phyloP scores from a whole-genome alignment of 768 basidiomycete genomes.

The Hygrocybe punicea region DNA sequence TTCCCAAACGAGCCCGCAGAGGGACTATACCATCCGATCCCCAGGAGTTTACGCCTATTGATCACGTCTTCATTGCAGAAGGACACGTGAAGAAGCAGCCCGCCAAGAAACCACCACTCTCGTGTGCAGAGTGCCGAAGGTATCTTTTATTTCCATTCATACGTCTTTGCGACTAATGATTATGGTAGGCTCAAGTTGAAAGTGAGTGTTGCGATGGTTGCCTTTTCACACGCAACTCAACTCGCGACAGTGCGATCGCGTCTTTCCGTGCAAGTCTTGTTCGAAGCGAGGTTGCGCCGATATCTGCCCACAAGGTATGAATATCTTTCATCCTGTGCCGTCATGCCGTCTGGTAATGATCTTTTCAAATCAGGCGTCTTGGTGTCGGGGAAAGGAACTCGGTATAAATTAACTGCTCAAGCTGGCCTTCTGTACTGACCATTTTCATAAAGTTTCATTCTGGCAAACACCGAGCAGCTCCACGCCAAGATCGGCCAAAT shows the following conservation, averaged over 20 bases:
- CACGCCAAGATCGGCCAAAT: slow-evolving; percentile 64
- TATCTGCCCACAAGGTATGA: slow-evolving; percentile 62
- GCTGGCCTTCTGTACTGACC: neutral
- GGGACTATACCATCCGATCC: slow-evolving; percentile 13
- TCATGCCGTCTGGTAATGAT: neutral
- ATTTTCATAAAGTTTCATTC: slow-evolving; percentile 43
- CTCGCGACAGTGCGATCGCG: slow-evolving; percentile 45
- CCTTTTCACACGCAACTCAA: slow-evolving; percentile 10
- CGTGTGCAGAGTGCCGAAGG: slow-evolving; percentile 64
- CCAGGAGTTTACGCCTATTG: slow-evolving; percentile 37
- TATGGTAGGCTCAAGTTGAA: slow-evolving; percentile 50
- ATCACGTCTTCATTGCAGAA: slow-evolving; percentile 53
- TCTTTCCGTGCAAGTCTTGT: slow-evolving; percentile 47
- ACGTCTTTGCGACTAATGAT: slow-evolving; percentile 5
- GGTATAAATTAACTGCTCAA: slow-evolving; percentile 20
- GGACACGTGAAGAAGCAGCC: slow-evolving; percentile 44
- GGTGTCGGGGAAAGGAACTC: slow-evolving; percentile 63
- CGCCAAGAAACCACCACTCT: slow-evolving; percentile 54
- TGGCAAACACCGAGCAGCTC: slow-evolving; percentile 64
- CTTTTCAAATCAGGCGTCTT: slow-evolving; percentile 45
- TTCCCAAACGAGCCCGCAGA: slow-evolving; percentile 49
- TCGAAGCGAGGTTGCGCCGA: slow-evolving; percentile 63
- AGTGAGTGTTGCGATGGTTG: slow-evolving; percentile 33
- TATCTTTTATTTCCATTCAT: slow-evolving; percentile 23
- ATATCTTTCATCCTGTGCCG: neutral